Percentiles rank a stretch among this genome's conserved stretches.
Evolutionary conservation across 1,284 basidiomycete species (phyloP).

Genomic region (Cutaneotrichosporon arboriforme): DNA sequence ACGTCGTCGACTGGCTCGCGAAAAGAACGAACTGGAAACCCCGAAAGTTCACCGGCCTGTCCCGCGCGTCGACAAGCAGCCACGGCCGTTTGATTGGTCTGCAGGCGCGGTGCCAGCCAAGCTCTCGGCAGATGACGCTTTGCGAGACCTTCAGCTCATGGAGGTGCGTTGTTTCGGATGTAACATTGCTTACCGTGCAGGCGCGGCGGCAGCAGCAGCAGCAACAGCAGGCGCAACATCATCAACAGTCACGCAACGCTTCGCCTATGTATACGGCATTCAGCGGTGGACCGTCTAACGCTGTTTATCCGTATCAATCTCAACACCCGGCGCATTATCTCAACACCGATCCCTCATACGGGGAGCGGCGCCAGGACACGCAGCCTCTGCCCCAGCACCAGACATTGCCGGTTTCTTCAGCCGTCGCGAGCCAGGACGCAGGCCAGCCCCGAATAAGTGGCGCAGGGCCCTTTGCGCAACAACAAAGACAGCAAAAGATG

Average conservation of each 20-base stretch:
- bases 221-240: constrained; percentile 9
- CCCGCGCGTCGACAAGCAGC: constrained; percentile 26
- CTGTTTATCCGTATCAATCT: constrained; percentile 11
- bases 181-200: neutral
- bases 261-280: constrained; percentile 26
- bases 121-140: constrained; percentile 29
- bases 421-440: neutral
- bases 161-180: constrained; percentile 28
- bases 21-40: constrained; percentile 53
- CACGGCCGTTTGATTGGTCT: constrained; percentile 37
- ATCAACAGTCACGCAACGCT: constrained; percentile 26
- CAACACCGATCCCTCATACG: constrained; percentile 2
- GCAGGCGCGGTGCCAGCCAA: constrained; percentile 33
- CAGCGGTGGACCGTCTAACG: constrained; percentile 6
- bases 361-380: constrained; percentile 1
- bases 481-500: neutral
- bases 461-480: neutral
- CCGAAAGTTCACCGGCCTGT: constrained; percentile 47
- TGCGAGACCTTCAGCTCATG: constrained; percentile 39
- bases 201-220: constrained; percentile 4
- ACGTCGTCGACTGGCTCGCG: constrained; percentile 51
- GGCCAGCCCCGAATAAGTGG: neutral
- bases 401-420: neutral
- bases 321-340: constrained; percentile 15
- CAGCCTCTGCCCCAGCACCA: neutral